These are phyloP conservation scores for Phialemoniopsis sp. DNA, from an alignment of 2,329 filamentous ascomycete genomes.

Conservation along the genomic window DNA sequence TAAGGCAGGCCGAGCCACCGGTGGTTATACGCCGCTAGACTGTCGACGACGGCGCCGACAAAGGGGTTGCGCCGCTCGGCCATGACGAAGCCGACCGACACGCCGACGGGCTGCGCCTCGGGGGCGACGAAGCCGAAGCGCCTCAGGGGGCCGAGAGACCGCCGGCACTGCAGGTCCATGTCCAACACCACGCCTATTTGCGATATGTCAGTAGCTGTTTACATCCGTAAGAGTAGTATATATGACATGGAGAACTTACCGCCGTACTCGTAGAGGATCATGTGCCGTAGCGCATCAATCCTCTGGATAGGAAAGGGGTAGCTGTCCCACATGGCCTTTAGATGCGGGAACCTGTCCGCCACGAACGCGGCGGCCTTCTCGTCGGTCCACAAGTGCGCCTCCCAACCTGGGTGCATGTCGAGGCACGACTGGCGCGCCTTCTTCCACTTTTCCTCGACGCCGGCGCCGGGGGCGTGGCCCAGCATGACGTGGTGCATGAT, in stretches of 20 bases:
- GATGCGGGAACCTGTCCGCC: constrained; percentile 13
- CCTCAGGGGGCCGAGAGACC: constrained; percentile 30
- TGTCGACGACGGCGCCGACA: constrained; percentile 24
- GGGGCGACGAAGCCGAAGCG: constrained; percentile 35
- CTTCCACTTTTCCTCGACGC: constrained; percentile 17
- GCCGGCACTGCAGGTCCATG: constrained; percentile 31
- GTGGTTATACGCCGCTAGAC: constrained; percentile 26
- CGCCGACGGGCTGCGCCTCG: constrained; percentile 31
- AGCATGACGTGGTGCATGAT: constrained; percentile 28
- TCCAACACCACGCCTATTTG: constrained; percentile 17
- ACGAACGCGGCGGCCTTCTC: constrained; percentile 16
- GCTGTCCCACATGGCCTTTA: constrained; percentile 13
- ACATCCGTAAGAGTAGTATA: not conserved
- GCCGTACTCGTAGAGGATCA: constrained; percentile 20
- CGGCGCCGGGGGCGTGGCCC: constrained; percentile 12
- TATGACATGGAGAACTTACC: constrained; percentile 5
- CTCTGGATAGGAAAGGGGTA: constrained; percentile 19
- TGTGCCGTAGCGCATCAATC: constrained; percentile 20
- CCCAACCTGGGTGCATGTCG: constrained; percentile 25
- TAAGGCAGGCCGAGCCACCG: constrained; percentile 34
- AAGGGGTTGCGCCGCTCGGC: constrained; percentile 25
- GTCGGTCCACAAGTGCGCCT: constrained; percentile 17
- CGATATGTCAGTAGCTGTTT: not conserved
- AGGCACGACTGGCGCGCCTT: constrained; percentile 24
- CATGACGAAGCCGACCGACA: constrained; percentile 37